Conservation (phyloP, 768 basidiomycete species). For the Botryobasidium botryosum region DNA sequence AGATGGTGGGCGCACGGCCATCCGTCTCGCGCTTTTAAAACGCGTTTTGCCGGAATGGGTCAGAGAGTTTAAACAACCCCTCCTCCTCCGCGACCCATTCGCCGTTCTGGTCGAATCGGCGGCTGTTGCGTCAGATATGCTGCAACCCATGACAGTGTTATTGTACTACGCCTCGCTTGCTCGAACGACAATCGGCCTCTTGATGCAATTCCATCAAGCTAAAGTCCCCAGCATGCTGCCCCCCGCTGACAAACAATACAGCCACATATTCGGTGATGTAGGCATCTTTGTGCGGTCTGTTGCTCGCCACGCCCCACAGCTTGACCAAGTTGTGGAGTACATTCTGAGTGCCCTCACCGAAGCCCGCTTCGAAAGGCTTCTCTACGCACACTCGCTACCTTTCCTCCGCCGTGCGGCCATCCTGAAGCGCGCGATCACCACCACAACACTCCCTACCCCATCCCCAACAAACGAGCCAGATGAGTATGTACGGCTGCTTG, state of each 20-base stretch:
- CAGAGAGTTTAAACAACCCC: slow-evolving; percentile 62
- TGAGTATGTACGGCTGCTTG: slow-evolving; percentile 69
- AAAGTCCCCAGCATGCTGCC: slow-evolving; percentile 5
- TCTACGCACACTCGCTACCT: slow-evolving; percentile 79
- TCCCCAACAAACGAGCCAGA: no score
- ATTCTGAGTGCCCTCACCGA: slow-evolving; percentile 71
- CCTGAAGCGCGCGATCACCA: slow-evolving; percentile 58
- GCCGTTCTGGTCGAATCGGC: slow-evolving; percentile 81
- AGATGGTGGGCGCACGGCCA: slow-evolving; percentile 60
- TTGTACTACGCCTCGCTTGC: slow-evolving; percentile 84
- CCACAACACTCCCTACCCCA: slow-evolving; percentile 42
- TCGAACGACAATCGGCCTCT: slow-evolving; percentile 68
- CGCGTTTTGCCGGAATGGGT: slow-evolving; percentile 86
- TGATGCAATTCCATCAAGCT: slow-evolving; percentile 65
- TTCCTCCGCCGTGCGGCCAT: slow-evolving; percentile 83
- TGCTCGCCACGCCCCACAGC: slow-evolving; percentile 72
- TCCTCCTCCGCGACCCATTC: slow-evolving; percentile 81
- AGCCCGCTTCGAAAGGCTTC: slow-evolving; percentile 63
- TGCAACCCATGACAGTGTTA: slow-evolving; percentile 75
- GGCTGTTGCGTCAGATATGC: slow-evolving; percentile 73
- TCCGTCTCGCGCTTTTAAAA: slow-evolving; percentile 77
- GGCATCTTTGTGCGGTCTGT: slow-evolving; percentile 85
- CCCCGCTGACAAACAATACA: slow-evolving; percentile 22
- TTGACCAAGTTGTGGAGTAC: slow-evolving; percentile 68
- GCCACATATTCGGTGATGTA: slow-evolving; percentile 66